phyloP scores from a whole-genome alignment of 495 filamentous ascomycete genomes.

The Penicillium canariense region DNA sequence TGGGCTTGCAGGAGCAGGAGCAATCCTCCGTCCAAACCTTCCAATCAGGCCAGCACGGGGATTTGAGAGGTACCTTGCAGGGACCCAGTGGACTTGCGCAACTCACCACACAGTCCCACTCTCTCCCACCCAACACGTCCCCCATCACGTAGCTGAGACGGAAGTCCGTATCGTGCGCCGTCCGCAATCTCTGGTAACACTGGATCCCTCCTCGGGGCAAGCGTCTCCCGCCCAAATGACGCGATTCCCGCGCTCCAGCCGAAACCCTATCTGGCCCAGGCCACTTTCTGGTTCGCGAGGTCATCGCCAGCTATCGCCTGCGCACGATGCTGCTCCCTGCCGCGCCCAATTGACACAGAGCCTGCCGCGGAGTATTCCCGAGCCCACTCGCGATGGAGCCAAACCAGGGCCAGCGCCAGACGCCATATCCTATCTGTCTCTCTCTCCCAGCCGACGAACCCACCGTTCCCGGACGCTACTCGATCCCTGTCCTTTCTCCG shows the following conservation, averaged over 20 bases:
- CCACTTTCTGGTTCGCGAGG: background rate
- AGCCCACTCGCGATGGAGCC: background rate
- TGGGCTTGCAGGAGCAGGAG: constrained; percentile 11
- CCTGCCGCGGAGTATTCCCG: constrained; percentile 3
- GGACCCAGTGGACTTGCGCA: background rate
- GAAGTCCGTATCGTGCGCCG: background rate
- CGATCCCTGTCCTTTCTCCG: background rate
- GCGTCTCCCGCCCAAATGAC: background rate
- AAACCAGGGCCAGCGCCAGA: background rate
- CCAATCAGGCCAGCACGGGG: constrained; percentile 16
- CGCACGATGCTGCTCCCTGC: background rate
- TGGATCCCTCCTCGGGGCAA: background rate
- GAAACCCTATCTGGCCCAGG: constrained; percentile 19
- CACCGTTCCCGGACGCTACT: too few relatives aligned
- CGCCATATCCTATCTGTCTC: background rate
- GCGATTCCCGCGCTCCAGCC: constrained; percentile 10
- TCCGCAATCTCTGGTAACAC: background rate
- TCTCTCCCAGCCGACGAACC: background rate
- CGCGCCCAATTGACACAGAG: background rate
- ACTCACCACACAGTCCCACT: background rate
- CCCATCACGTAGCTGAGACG: constrained; percentile 1
- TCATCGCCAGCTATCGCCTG: background rate
- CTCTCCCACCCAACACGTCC: background rate
- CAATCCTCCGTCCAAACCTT: background rate
- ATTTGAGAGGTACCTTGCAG: background rate